A percentile compares a stretch with the other conserved stretches of the same genome.
phyloP scores from a whole-genome alignment of 345 rosid genomes.

The Gossypium rotundifolium region DNA sequence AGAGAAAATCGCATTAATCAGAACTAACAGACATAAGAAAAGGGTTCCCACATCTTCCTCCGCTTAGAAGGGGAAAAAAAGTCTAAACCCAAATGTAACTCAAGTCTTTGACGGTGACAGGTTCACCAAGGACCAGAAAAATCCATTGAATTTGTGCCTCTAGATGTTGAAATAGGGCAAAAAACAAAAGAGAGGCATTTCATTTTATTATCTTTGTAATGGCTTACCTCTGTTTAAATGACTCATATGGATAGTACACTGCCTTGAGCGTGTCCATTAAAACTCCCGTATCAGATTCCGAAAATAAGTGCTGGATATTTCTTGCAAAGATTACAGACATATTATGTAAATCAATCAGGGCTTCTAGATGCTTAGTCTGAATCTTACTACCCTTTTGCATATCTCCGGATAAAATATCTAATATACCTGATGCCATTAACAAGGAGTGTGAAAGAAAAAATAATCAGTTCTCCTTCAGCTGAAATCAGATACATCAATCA shows the following conservation, averaged over 20 bases:
- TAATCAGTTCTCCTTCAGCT: constrained; percentile 5
- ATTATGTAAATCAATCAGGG: constrained; percentile 85
- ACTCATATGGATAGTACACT: constrained; percentile 77
- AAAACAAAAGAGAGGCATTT: neutral
- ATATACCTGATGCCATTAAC: constrained; percentile 46
- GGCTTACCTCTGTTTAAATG: constrained; percentile 88
- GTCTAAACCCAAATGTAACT: neutral
- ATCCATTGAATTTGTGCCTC: neutral
- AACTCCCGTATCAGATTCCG: constrained; percentile 72
- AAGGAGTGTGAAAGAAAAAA: constrained; percentile 17
- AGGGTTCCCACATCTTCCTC: neutral
- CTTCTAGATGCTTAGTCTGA: constrained; percentile 90
- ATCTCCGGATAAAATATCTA: constrained; percentile 87
- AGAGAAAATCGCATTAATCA: neutral
- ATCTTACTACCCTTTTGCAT: constrained; percentile 84
- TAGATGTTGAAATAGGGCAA: neutral
- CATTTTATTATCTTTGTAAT: neutral
- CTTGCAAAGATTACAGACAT: constrained; percentile 80
- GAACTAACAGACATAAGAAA: constrained; percentile 11
- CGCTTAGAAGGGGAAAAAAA: neutral
- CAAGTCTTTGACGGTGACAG: neutral
- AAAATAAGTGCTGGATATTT: constrained; percentile 85
- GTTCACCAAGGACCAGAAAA: neutral
- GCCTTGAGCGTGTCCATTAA: constrained; percentile 84
- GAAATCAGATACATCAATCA: neutral